A percentile compares a stretch with the other conserved stretches of the same genome.
phyloP scores from a whole-genome alignment of 2,329 filamentous ascomycete genomes.

The Tolypocladium amazonense region DNA sequence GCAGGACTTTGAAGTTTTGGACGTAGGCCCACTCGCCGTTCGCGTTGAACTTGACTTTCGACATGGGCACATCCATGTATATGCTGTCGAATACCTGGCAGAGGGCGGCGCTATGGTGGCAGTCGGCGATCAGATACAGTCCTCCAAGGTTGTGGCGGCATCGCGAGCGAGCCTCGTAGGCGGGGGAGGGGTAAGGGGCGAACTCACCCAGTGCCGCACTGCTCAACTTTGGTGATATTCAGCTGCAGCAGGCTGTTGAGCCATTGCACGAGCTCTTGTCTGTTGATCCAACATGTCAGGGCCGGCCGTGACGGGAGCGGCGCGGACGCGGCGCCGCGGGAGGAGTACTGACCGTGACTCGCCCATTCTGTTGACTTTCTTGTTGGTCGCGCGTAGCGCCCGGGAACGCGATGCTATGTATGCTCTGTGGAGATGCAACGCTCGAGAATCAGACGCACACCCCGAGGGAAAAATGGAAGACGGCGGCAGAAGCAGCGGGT shows the following conservation, averaged over 20 bases:
- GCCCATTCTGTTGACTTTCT: conserved; percentile 28
- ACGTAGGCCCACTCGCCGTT: conserved; percentile 96
- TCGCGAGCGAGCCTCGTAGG: not conserved
- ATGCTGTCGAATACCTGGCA: conserved; percentile 99
- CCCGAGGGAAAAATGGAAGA: not conserved
- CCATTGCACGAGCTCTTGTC: conserved; percentile 95
- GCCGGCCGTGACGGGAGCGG: not conserved
- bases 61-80: conserved; percentile 91
- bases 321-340: not conserved
- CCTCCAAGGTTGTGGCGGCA: not conserved
- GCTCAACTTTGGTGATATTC: conserved; percentile 97
- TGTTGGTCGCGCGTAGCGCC: not conserved
- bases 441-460: conserved; percentile 3
- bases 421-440: not conserved
- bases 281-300: conserved; percentile 25
- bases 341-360: conserved; percentile 31
- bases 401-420: not conserved
- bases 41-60: conserved; percentile 94
- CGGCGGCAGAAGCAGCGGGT: not conserved
- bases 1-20: conserved; percentile 95
- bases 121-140: not conserved
- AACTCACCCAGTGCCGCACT: conserved; percentile 87
- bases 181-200: conserved; percentile 8
- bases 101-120: conserved; percentile 66
- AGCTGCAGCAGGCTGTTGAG: conserved; percentile 95